phyloP scores from a whole-genome alignment of 495 filamentous ascomycete species.

The Daldinia concentrica region DNA sequence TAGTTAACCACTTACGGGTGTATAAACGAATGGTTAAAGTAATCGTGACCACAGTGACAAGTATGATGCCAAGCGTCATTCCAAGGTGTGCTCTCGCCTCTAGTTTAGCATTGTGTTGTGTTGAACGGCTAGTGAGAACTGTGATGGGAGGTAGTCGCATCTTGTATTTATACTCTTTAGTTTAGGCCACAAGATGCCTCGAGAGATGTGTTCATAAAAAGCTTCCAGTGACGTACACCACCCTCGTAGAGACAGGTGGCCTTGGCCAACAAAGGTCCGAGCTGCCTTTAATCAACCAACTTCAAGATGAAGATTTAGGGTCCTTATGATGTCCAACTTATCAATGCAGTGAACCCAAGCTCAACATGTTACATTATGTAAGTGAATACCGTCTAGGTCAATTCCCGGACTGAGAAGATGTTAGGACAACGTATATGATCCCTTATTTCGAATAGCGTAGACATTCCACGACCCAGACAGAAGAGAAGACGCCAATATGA shows the following conservation, averaged over 20 bases:
- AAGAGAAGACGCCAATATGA: constrained; percentile 9
- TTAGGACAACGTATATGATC: not conserved
- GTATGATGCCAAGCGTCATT: constrained; percentile 55
- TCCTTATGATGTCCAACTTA: constrained; percentile 7
- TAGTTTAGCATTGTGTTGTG: constrained; percentile 65
- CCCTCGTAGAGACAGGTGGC: not conserved
- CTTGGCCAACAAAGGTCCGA: constrained; percentile 6
- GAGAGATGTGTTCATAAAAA: not conserved
- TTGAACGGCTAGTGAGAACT: constrained; percentile 61
- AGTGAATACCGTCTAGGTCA: not conserved
- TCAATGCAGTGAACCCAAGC: not conserved
- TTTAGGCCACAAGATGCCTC: not conserved
- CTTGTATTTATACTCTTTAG: not conserved
- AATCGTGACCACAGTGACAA: constrained; percentile 51
- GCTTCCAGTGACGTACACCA: constrained; percentile 5
- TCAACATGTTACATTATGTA: not conserved
- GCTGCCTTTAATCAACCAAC: not conserved
- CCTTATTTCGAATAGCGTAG: not conserved
- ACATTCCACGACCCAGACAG: not conserved
- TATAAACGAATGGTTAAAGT: constrained; percentile 60
- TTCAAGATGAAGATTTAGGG: not conserved
- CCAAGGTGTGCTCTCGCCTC: constrained; percentile 58
- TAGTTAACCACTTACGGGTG: constrained; percentile 55
- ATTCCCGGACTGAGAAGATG: not conserved
- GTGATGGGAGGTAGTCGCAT: constrained; percentile 59